Base-by-base conservation (phyloP, 371 early-diverging fungal species). In the Syncephalastrum monosporum region DNA sequence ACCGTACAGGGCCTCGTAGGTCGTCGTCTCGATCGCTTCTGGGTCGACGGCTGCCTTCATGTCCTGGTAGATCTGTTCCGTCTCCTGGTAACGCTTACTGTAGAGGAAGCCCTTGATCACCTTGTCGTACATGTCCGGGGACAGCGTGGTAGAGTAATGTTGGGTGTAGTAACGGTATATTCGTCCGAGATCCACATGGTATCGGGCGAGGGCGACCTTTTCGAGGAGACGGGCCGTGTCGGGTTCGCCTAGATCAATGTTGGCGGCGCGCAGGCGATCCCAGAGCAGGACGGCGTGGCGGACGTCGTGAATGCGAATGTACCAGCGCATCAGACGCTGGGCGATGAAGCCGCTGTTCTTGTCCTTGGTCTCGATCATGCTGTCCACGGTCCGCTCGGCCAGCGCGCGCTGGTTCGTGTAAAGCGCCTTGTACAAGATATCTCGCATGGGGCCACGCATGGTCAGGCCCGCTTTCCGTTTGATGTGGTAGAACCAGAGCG, bases 91-190 rank as follows among this genome's bases (percentile, higher is more conserved):
- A 23, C 60, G 47, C 29, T 56, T 68, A 15, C 61, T 29, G 4
- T 45, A 42, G 4, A 64, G 53, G 16, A 77, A 50, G 17, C 67
- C 62, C 10, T 53, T 16, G 6, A 76, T 17, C 0, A 64, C 56
- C 23, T 46, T 42, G n/a, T 67, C 58, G 29, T 56, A 67, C 12
- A 59, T 47, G 16, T 67, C 63, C 10, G 46, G 25, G 16, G 64
- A 21, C 25, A 55, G 46, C 43, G 25, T 45, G 19, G 47, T 4
- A 21, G 75, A 69, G 71, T 74, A 71, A 62, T 56, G 52, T 48
- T 59, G 33, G 57, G 48, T 60, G 15, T 53, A 60, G 52, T 52
- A 43, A 29, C 57, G 63, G 56, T 74, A 74, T 44, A 74, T 33
- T 19, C 50, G 55, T 55, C 66, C 57, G 15, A 63, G 47, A 41